These are phyloP conservation scores for Annona squamosa DNA, from an alignment of 164 flowering plant genomes.

Conservation along the genomic window DNA sequence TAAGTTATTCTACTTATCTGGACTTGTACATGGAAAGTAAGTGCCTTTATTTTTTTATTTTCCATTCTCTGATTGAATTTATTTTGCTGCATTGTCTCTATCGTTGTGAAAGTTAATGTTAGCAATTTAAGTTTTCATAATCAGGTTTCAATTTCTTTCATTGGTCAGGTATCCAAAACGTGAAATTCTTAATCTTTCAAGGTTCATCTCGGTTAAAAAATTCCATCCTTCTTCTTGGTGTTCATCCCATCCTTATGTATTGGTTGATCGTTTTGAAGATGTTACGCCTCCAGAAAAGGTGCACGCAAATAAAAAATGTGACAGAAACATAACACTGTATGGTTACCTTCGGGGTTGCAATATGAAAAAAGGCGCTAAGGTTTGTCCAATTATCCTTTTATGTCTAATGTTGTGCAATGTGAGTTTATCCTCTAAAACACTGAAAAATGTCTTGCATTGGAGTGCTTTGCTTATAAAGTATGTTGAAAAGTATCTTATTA, in stretches of 20 bases:
- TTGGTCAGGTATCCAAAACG: conserved; percentile 70
- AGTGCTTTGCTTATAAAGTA: background rate
- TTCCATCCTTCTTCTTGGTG: conserved; percentile 87
- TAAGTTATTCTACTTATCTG: conserved; percentile 90
- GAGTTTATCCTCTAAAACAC: background rate
- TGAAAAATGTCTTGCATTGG: background rate
- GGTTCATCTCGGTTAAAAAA: conserved; percentile 91
- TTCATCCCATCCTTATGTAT: conserved; percentile 76
- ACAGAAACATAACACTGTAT: conserved; percentile 80
- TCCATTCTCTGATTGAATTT: background rate
- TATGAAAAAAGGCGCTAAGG: conserved; percentile 84
- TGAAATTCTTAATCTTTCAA: conserved; percentile 89
- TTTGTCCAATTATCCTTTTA: conserved; percentile 14
- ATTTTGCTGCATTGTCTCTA: background rate
- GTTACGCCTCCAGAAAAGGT: conserved; percentile 82
- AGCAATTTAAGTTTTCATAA: background rate
- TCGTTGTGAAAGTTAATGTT: background rate
- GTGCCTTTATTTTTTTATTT: conserved; percentile 18
- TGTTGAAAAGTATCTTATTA: background rate
- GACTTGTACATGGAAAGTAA: conserved; percentile 89
- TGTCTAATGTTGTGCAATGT: conserved; percentile 1
- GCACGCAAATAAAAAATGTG: conserved; percentile 57
- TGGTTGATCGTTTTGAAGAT: conserved; percentile 97
- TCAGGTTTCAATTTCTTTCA: background rate
- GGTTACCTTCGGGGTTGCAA: conserved; percentile 96